Conservation (phyloP, 495 filamentous ascomycete species). For the Pseudotulostoma volvatum region DNA sequence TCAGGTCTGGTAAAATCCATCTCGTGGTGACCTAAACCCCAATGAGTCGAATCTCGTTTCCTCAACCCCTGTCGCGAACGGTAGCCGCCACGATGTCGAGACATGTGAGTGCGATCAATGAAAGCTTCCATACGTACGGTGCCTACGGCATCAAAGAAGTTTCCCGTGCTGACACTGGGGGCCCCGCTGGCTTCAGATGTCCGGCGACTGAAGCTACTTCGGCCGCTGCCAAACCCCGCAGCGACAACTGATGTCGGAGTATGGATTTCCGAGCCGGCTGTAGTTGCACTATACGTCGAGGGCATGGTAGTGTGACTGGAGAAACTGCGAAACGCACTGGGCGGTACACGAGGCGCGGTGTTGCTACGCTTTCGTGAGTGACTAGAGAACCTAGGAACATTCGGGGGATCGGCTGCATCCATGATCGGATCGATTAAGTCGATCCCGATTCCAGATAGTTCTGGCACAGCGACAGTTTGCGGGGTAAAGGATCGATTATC, state of each 20-base stretch:
- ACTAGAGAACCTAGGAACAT: slow-evolving; percentile 56
- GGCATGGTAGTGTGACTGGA: slow-evolving; percentile 41
- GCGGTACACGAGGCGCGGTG: slow-evolving; percentile 55
- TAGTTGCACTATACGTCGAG: slow-evolving; percentile 22
- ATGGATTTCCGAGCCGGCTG: slow-evolving; percentile 43
- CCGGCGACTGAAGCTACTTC: slow-evolving; percentile 25
- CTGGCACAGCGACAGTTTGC: slow-evolving; percentile 18
- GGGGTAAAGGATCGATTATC: slow-evolving; percentile 24
- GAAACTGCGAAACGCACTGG: slow-evolving; percentile 56
- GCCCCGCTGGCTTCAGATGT: slow-evolving; percentile 29
- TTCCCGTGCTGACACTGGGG: slow-evolving; percentile 16
- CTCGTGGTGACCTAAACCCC: slow-evolving; percentile 17
- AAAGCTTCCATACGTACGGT: slow-evolving; percentile 97
- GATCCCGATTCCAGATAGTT: slow-evolving; percentile 14
- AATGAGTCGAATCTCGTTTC: slow-evolving; percentile 16
- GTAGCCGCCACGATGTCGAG: slow-evolving; percentile 11
- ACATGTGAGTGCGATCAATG: slow-evolving; percentile 25
- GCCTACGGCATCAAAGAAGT: slow-evolving; percentile 53
- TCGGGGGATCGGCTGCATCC: slow-evolving; percentile 57
- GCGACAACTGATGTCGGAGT: slow-evolving; percentile 9
- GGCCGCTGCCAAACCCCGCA: slow-evolving; percentile 19
- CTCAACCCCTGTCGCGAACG: slow-evolving; percentile 18
- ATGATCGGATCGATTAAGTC: slow-evolving; percentile 14
- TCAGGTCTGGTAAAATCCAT: slow-evolving; percentile 18
- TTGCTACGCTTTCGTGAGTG: slow-evolving; percentile 76